Percentiles rank a stretch among this genome's conserved stretches.
These are phyloP conservation scores for Tricholoma saponaceum DNA, from an alignment of 768 basidiomycete species.

Conservation along the genomic window DNA sequence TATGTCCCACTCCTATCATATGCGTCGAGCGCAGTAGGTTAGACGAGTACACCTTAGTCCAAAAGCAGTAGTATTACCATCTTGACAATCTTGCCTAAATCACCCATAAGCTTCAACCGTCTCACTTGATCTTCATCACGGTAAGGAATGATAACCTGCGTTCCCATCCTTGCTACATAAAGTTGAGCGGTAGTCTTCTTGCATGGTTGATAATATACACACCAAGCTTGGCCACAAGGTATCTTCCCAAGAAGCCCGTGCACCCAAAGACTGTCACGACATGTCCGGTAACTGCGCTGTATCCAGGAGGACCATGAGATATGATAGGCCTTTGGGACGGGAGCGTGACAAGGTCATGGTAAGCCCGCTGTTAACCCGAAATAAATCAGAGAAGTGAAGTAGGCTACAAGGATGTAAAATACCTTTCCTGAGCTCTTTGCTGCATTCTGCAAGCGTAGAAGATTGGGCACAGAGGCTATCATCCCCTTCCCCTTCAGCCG, in stretches of 20 bases:
- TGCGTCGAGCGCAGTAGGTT: slow-evolving; percentile 5
- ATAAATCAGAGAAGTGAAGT: background rate
- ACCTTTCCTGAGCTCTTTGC: slow-evolving; percentile 46
- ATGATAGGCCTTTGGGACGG: slow-evolving; percentile 64
- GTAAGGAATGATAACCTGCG: slow-evolving; percentile 92
- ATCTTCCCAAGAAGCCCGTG: slow-evolving; percentile 93
- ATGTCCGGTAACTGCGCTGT: slow-evolving; percentile 87
- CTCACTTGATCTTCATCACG: slow-evolving; percentile 92
- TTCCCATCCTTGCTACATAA: slow-evolving; percentile 75
- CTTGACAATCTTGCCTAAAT: slow-evolving; percentile 93
- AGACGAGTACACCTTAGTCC: slow-evolving; percentile 1
- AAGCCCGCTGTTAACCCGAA: slow-evolving; percentile 49
- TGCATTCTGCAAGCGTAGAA: slow-evolving; percentile 52
- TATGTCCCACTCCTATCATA: slow-evolving; percentile 87
- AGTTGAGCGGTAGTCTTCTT: slow-evolving; percentile 5
- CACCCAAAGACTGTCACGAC: slow-evolving; percentile 96
- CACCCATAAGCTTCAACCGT: slow-evolving; percentile 89
- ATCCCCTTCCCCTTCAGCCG: slow-evolving; percentile 24
- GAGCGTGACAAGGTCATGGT: slow-evolving; percentile 67
- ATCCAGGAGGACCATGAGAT: slow-evolving; percentile 74
- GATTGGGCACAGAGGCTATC: slow-evolving; percentile 43
- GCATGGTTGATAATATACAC: slow-evolving; percentile 20
- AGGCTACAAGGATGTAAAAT: background rate
- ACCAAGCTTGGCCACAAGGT: slow-evolving; percentile 93
- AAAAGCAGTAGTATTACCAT: slow-evolving; percentile 53